phyloP scores from a whole-genome alignment of 441 rosid genomes.

The Theobroma grandiflorum region DNA sequence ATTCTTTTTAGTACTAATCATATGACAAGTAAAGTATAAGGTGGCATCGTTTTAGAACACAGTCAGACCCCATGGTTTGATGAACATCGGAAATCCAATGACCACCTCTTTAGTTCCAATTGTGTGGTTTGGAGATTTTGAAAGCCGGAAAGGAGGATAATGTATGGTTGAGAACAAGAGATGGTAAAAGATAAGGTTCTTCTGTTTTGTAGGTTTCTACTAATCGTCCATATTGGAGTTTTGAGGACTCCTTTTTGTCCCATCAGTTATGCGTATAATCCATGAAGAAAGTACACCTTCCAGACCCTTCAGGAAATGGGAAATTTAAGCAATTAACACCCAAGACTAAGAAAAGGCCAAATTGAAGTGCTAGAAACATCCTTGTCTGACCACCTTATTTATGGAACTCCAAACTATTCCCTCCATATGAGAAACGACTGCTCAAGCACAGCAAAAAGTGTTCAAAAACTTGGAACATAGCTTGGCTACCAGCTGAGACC shows the following conservation, averaged over 20 bases:
- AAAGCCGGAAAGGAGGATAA: background rate
- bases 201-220: background rate
- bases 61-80: background rate
- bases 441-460: background rate
- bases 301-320: constrained; percentile 50
- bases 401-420: constrained; percentile 30
- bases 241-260: background rate
- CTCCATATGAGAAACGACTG: constrained; percentile 19
- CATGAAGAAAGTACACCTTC: background rate
- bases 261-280: background rate
- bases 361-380: constrained; percentile 56
- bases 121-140: constrained; percentile 22
- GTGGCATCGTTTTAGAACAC: constrained; percentile 26
- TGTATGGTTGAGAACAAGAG: constrained; percentile 19
- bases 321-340: constrained; percentile 4
- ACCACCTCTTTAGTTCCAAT: constrained; percentile 23
- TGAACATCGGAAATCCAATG: background rate
- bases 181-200: background rate
- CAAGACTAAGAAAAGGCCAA: constrained; percentile 32
- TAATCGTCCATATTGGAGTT: constrained; percentile 1
- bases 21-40: background rate
- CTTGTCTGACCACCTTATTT: constrained; percentile 27
- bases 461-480: background rate
- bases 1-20: background rate
- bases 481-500: background rate